These are phyloP conservation scores for Phaseolus coccineus DNA, from an alignment of 331 rosid genomes.

Conservation along the genomic window DNA sequence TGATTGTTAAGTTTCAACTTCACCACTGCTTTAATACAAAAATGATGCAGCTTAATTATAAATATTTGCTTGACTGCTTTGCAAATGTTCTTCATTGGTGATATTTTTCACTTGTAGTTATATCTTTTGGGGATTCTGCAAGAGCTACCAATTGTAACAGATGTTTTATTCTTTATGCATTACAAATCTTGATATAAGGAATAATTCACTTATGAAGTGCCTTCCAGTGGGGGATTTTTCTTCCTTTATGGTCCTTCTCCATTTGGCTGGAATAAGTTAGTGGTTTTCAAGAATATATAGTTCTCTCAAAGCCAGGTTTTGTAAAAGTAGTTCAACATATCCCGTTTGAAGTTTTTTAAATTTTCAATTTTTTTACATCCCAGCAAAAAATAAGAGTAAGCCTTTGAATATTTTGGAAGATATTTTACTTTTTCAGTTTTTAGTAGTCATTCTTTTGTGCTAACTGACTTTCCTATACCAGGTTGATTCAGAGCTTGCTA, in stretches of 20 bases:
- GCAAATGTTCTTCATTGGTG: constrained; percentile 7
- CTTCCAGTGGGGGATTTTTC: background rate
- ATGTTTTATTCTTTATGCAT: constrained; percentile 30
- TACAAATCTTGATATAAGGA: constrained; percentile 24
- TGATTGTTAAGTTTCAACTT: constrained; percentile 29
- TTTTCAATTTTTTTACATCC: constrained; percentile 12
- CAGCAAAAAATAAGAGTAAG: constrained; percentile 2
- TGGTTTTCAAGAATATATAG: constrained; percentile 27
- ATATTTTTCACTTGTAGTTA: constrained; percentile 30
- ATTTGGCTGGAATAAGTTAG: constrained; percentile 28
- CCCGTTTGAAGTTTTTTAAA: constrained; percentile 1
- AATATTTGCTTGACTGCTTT: constrained; percentile 31
- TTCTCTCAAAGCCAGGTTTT: constrained; percentile 27
- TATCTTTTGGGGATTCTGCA: constrained; percentile 29
- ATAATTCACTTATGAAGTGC: constrained; percentile 27
- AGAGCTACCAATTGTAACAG: background rate
- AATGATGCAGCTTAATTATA: constrained; percentile 21
- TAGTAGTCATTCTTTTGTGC: background rate
- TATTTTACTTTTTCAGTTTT: constrained; percentile 21
- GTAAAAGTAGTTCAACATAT: constrained; percentile 41
- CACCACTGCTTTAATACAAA: background rate
- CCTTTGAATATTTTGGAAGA: constrained; percentile 34
- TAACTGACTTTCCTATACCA: constrained; percentile 46
- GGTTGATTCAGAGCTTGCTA: constrained; percentile 99
- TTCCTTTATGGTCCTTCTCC: background rate